A percentile compares a stretch with the other conserved stretches of the same genome.
phyloP scores from a whole-genome alignment of 1,284 basidiomycete genomes.

The Fomitopsis pinicola region DNA sequence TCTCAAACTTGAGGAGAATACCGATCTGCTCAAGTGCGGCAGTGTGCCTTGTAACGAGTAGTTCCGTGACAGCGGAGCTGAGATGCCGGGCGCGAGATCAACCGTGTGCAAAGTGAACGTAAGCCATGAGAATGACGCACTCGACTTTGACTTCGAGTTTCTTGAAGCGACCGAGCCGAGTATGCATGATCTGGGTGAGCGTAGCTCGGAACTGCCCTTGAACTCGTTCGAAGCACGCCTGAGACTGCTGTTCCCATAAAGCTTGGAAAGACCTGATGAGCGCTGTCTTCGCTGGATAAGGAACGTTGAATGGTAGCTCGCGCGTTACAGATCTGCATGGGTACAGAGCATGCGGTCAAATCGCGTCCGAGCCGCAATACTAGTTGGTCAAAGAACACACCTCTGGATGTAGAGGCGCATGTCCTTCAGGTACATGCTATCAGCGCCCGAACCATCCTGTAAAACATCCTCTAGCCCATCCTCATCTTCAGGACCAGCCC shows the following conservation, averaged over 20 bases:
- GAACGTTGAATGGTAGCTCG: constrained; percentile 48
- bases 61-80: constrained; percentile 8
- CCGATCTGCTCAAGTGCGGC: constrained; percentile 10
- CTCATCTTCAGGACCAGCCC: constrained; percentile 3
- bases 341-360: background rate
- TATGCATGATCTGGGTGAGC: constrained; percentile 19
- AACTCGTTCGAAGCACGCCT: constrained; percentile 36
- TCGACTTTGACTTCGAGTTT: constrained; percentile 23
- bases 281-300: constrained; percentile 42
- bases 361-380: background rate
- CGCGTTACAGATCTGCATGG: constrained; percentile 38
- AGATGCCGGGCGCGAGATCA: background rate
- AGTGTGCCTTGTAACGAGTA: constrained; percentile 2
- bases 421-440: constrained; percentile 15
- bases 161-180: constrained; percentile 28
- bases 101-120: too few species aligned
- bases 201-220: constrained; percentile 20
- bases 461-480: background rate
- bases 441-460: background rate
- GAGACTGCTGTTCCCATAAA: constrained; percentile 35
- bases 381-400: constrained; percentile 7
- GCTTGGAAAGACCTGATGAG: constrained; percentile 38
- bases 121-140: constrained; percentile 14
- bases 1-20: constrained; percentile 23
- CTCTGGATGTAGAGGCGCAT: constrained; percentile 16